Base-by-base conservation (phyloP, 352 stramenopile genomes). In the Discostella stelligera region DNA sequence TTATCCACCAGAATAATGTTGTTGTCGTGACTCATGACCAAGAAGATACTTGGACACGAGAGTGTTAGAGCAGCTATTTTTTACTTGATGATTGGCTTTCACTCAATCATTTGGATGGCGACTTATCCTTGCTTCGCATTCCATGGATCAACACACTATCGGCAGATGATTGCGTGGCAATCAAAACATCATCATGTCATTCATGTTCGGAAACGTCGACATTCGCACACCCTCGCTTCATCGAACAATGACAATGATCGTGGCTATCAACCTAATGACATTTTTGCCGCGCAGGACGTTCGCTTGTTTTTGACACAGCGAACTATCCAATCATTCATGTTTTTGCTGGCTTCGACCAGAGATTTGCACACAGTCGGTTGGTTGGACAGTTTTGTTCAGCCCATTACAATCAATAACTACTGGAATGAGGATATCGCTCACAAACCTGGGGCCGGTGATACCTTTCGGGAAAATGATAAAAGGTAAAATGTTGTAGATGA, bases 311-410 rank as follows among this genome's bases (percentile, higher is more conserved):
- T 91, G 23, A 91, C 80, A 16, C 86, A 91, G 71, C 58, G 84
- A 50, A 68, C 62, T 18, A 80, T 90, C 41, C 86, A 91, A 76
- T 88, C 80, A 7, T 87, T 91, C 53, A 81, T 90, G 55, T 89
- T 89, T 63, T 37, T 90, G 2, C 69, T 89, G 18, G 76, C 72
- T 25, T 71, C 71, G 20, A 77, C 84, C 27, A 32, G 79, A 23
- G 86, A 91, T 82, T 77, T 77, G 27, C 74, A 90, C 50, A 91
- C 81, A 18, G 70, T 83, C 7, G 56, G 54, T 30, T 91, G 86
- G 86, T 53, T 91, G 9, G 86, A 90, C 67, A 74, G 85, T 41
- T 89, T 89, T 55, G 82, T 77, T n/a, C 54, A 89, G 25, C 80
- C 85, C 1, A 74, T 81, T 8, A 77, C 62, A 25, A 69, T 81